Evolutionary conservation across 2,329 filamentous ascomycete species (phyloP).

Genomic region (Nigrograna mackinnonii): DNA sequence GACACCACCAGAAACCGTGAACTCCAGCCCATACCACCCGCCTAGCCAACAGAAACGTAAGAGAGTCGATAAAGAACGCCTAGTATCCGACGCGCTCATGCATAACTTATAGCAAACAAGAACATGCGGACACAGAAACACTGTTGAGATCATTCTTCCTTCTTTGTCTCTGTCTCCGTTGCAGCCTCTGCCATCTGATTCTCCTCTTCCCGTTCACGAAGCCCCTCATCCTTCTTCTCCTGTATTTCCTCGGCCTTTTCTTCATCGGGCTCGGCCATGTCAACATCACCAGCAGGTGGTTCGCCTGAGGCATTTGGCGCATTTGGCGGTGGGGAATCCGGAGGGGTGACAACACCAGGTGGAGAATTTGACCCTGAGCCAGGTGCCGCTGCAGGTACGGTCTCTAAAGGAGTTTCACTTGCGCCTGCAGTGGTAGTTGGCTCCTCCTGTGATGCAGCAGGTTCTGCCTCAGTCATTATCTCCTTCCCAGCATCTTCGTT

Average conservation of each 20-base stretch:
- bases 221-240: slow-evolving; percentile 29
- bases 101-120: too few relatives aligned
- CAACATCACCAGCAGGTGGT: slow-evolving; percentile 25
- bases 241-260: slow-evolving; percentile 11
- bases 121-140: too few relatives aligned
- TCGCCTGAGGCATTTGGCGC: slow-evolving; percentile 15
- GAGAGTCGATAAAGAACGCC: too few relatives aligned
- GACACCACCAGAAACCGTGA: too few relatives aligned
- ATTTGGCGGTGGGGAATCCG: slow-evolving; percentile 30
- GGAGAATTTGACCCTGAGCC: slow-evolving; percentile 30
- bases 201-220: slow-evolving; percentile 26
- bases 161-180: slow-evolving; percentile 6
- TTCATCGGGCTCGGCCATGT: slow-evolving; percentile 33
- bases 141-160: too few relatives aligned
- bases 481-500: neutral
- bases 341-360: slow-evolving; percentile 36
- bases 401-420: slow-evolving; percentile 6
- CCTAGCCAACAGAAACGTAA: too few relatives aligned
- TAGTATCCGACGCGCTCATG: too few relatives aligned
- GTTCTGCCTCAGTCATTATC: neutral
- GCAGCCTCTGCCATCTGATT: slow-evolving; percentile 27
- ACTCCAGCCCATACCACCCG: too few relatives aligned
- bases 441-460: neutral
- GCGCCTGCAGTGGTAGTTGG: slow-evolving; percentile 5
- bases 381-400: neutral